Percentiles rank a stretch among this genome's conserved stretches.
Evolutionary conservation across 306 rosid genomes (phyloP).

Genomic region (Casuarina cunninghamiana): DNA sequence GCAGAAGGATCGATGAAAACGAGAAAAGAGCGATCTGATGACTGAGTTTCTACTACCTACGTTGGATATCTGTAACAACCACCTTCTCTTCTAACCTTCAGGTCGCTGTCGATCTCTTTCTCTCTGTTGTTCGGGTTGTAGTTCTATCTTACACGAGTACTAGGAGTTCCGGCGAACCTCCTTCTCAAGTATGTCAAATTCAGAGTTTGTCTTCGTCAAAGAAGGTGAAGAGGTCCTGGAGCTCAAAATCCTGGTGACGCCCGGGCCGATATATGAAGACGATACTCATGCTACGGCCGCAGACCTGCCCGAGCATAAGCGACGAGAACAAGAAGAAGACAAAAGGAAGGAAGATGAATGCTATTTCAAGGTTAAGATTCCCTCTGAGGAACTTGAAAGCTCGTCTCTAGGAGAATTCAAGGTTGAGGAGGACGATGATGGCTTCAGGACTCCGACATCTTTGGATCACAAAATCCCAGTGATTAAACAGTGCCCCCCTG

Average conservation of each 20-base stretch:
- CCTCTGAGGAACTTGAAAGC: constrained; percentile 5
- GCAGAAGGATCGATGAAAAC: constrained; percentile 9
- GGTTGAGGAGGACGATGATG: constrained; percentile 36
- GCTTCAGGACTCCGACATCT: constrained; percentile 68
- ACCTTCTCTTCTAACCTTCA: constrained; percentile 5
- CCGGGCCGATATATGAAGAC: constrained; percentile 5
- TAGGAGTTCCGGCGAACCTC: background rate
- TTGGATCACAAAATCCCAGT: constrained; percentile 50
- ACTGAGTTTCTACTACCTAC: constrained; percentile 21
- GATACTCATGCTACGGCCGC: constrained; percentile 13
- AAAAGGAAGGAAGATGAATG: background rate
- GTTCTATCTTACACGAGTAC: constrained; percentile 9
- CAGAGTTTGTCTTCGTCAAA: constrained; percentile 22
- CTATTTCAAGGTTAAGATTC: background rate
- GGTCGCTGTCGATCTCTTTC: background rate
- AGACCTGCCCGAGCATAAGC: constrained; percentile 15
- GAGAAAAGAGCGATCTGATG: constrained; percentile 22
- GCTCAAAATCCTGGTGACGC: constrained; percentile 11
- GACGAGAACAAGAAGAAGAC: background rate
- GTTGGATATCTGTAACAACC: constrained; percentile 26
- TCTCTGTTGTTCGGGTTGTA: background rate
- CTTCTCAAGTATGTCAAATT: constrained; percentile 31
- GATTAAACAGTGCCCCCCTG: constrained; percentile 49
- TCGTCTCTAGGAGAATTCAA: background rate
- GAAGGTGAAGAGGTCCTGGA: constrained; percentile 7